Base-by-base conservation (phyloP, 129 eudicot species). In the Lactuca sativa region DNA sequence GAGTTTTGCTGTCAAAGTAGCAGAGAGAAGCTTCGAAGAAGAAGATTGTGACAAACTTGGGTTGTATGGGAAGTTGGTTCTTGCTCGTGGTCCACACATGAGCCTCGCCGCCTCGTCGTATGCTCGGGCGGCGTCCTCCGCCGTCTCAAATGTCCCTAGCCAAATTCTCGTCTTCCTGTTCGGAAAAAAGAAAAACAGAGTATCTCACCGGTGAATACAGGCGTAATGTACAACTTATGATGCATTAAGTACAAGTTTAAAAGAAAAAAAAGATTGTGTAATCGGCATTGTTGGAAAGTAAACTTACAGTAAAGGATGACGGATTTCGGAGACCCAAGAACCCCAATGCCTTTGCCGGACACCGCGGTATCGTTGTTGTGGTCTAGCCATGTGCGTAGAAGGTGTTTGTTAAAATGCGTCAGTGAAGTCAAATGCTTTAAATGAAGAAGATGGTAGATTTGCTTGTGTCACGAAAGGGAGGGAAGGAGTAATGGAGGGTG, bases 261-360 rank as follows among this genome's bases (percentile, higher is more conserved):
- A 25, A 9, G n/a, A n/a, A 6, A 9, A 9, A 1, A 47, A 21
- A 11, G 4, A 4, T 14, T 41, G 33, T 8, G 9, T 51, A 25
- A 25, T 12, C 0, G 55, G 62, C 62, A 53, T 72, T 31, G 69
- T 52, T 5, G 54, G 44, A 43, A 73, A 49, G 52, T 47, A 3
- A 56, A 69, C 90, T 90, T 86, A 90, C 96, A 89, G 41, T 58
- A 89, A 64, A 16, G 96, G 96, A 48, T 89, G 96, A 17, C 92
- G 96, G 49, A 90, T 90, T 86, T 90, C 96, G 70, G 96, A 90
- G 3, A 90, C 96, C 96, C 96, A 90, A 18, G 96, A 90, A 59
- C 96, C 96, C 96, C 96, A 90, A 78, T 90, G 96, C 76, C 96
- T 54, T 71, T 90, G 96, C 8, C 96, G 82, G 47, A 90, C 96